Evolutionary conservation across 2,329 filamentous ascomycete genomes (phyloP), one percentile per base, ranked within the genome.

Genomic region (Podosphaera aphanis): DNA sequence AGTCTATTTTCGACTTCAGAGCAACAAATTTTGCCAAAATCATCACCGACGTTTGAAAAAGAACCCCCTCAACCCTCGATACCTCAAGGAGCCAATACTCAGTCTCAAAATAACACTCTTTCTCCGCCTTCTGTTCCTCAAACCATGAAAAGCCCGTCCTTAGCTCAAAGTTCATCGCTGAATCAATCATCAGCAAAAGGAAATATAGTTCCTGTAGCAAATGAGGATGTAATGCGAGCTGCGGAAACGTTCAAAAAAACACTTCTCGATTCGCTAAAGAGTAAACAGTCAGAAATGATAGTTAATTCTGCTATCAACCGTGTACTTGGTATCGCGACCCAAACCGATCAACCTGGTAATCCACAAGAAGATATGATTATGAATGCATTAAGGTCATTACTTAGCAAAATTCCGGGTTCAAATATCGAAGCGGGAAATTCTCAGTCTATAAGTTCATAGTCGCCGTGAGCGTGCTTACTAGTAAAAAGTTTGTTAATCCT

Each of bases 301-400:
- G 48, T 61, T n/a, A 51, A 55, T 31, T 56, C 53, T 4, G 56
- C 57, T 5, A 50, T 57, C 19, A 55, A 58, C 35, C 51, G 55
- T 23, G 56, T 58, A 20, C 50, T 59, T 31, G 54, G 55, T 15
- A 45, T 45, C 13, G 19, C 21, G 19, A 38, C 44, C 11, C 19
- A 45, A 29, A 39, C 16, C 27, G 44, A 37, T 11, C n/a, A 27
- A 15, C 33, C 44, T 19, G 44, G 35, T 39, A 45, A 45, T n/a
- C 23, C 35, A 16, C 23, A 39, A 27, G 44, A 45, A 29, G 44
- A 45, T 5, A 39, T 45, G 37, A 45, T 45, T 13, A 55, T 57
- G 49, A 50, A 49, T 29, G 52, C 53, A 31, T 45, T 59, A 11
- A 51, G 45, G 44, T 43, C 45, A 13, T 53, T 57, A 48, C 49